A percentile compares a stretch with the other conserved stretches of the same genome.
These are phyloP conservation scores for Boletus rubropictus DNA, from an alignment of 768 basidiomycete genomes.

Conservation along the genomic window DNA sequence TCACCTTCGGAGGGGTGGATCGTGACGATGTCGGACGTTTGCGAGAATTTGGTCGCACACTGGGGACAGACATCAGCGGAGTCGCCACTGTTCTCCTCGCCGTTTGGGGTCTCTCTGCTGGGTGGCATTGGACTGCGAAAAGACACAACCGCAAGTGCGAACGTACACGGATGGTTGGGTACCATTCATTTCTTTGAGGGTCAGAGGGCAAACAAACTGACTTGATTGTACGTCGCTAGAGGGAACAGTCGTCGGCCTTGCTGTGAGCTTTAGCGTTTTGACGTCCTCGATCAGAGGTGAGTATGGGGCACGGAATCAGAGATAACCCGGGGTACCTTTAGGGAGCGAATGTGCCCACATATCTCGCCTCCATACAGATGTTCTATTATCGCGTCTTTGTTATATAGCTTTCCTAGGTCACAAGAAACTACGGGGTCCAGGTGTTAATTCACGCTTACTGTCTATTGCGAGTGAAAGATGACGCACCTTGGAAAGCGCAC, in stretches of 20 bases:
- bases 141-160: conserved; percentile 82
- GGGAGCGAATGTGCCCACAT: conserved; percentile 83
- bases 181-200: conserved; percentile 94
- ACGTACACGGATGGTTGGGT: conserved; percentile 83
- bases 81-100: conserved; percentile 25
- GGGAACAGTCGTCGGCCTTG: conserved; percentile 50
- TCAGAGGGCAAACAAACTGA: conserved; percentile 89
- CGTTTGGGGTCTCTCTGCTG: conserved; percentile 19
- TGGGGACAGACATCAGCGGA: conserved; percentile 58
- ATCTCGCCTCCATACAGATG: conserved; percentile 85
- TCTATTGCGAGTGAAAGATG: neutral
- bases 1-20: conserved; percentile 73
- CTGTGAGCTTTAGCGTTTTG: conserved; percentile 74
- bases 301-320: neutral
- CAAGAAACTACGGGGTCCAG: conserved; percentile 87
- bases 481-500: conserved; percentile 87
- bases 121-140: conserved; percentile 51
- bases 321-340: conserved; percentile 60
- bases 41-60: conserved; percentile 66
- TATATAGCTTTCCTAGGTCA: conserved; percentile 90
- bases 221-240: conserved; percentile 33
- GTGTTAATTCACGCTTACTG: neutral
- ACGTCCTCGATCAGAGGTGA: conserved; percentile 57
- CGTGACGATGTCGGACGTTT: conserved; percentile 45
- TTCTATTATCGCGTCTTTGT: conserved; percentile 91